phyloP scores from a whole-genome alignment of 2,329 filamentous ascomycete genomes.

The Calonectria pauciramosa region DNA sequence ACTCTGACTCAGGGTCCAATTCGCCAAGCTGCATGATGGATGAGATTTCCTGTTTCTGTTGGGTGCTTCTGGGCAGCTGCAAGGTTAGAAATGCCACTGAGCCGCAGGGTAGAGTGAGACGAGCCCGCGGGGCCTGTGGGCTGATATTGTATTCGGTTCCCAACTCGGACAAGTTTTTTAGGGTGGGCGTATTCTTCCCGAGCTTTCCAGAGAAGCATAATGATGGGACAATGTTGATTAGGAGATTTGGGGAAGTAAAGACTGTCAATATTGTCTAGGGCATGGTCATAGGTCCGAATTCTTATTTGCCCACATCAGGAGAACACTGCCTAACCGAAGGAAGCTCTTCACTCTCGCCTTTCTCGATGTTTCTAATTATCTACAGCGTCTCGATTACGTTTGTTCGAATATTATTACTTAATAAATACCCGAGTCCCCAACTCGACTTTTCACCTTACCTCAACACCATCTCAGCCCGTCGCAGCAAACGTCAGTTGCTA shows the following conservation, averaged over 20 bases:
- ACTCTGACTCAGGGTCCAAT: background rate
- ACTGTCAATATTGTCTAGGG: background rate
- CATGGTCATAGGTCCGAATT: background rate
- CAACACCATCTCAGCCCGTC: background rate
- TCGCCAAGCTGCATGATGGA: background rate
- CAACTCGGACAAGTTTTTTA: background rate
- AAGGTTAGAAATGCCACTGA: background rate
- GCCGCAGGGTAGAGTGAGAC: background rate
- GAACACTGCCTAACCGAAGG: background rate
- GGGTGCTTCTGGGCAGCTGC: slow-evolving; percentile 3
- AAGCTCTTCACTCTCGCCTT: background rate
- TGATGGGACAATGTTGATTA: background rate
- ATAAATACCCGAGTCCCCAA: background rate
- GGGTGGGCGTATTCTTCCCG: background rate
- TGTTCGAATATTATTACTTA: background rate
- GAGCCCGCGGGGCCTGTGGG: background rate
- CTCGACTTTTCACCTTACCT: background rate
- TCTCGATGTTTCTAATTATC: background rate
- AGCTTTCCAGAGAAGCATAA: slow-evolving; percentile 1
- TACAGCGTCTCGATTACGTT: background rate
- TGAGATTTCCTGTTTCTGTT: background rate
- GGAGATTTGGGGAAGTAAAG: background rate
- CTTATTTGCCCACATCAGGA: background rate
- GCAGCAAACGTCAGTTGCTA: background rate
- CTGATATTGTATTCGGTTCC: background rate